phyloP scores from a whole-genome alignment of 1,139 yeast genomes.

The Wickerhamomyces sp. region DNA sequence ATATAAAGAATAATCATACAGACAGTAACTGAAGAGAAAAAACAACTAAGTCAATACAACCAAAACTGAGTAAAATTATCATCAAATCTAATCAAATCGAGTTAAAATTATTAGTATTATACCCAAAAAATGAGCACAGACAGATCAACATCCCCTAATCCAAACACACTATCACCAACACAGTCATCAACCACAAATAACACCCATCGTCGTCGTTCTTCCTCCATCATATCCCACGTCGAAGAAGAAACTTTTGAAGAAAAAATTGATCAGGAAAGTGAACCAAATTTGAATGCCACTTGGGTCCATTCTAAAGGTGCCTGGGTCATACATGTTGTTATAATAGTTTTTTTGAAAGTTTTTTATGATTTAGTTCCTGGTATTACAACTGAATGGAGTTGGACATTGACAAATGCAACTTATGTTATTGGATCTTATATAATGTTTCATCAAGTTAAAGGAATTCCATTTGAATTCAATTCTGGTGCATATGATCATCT shows the following conservation, averaged over 20 bases:
- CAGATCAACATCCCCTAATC: background rate
- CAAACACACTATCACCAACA: conserved; percentile 12
- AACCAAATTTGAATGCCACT: conserved; percentile 86
- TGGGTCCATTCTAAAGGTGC: conserved; percentile 98
- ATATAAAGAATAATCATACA: too few relatives aligned
- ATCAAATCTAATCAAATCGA: too few relatives aligned
- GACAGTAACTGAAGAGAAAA: too few relatives aligned
- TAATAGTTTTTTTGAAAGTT: conserved; percentile 66
- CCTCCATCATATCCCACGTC: conserved; percentile 76
- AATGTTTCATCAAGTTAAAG: conserved; percentile 96
- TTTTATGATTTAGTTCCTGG: conserved; percentile 76
- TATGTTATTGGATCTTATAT: conserved; percentile 89
- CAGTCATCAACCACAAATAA: conserved; percentile 4
- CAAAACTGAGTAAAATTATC: too few relatives aligned
- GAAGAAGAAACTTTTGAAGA: conserved; percentile 93
- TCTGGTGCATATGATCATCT: conserved; percentile 94
- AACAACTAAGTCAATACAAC: too few relatives aligned
- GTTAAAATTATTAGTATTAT: too few relatives aligned
- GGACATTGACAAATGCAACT: conserved; percentile 91
- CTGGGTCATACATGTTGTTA: conserved; percentile 87
- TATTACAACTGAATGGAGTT: conserved; percentile 75
- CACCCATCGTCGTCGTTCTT: conserved; percentile 45
- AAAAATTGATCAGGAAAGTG: conserved; percentile 83
- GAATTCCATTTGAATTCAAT: conserved; percentile 95
- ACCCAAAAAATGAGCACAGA: background rate